A percentile compares a stretch with the other conserved stretches of the same genome.
Evolutionary conservation across 495 filamentous ascomycete species (phyloP).

Genomic region (Choiromyces venosus): DNA sequence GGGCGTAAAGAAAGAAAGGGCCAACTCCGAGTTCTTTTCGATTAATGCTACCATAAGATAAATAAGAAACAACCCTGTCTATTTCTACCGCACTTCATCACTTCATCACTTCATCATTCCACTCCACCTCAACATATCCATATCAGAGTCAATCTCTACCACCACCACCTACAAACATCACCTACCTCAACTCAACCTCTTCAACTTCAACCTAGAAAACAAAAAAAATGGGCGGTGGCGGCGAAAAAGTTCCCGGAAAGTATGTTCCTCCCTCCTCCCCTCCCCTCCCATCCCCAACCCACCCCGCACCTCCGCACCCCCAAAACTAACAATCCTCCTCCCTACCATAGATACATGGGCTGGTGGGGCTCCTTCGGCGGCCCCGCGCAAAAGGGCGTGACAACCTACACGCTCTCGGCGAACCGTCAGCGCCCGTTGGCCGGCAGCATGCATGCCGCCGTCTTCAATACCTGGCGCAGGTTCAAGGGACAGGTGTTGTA

Average conservation of each 20-base stretch:
- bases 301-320: not conserved
- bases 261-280: constrained; percentile 50
- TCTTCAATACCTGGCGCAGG: constrained; percentile 50
- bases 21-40: not conserved
- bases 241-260: constrained; percentile 58
- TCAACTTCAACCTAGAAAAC: constrained; percentile 23
- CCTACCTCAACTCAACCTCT: constrained; percentile 7
- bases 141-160: constrained; percentile 41
- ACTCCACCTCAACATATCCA: not conserved
- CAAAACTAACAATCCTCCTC: not conserved
- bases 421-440: constrained; percentile 63
- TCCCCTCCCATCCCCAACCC: constrained; percentile 10
- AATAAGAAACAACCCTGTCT: too few relatives aligned
- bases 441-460: constrained; percentile 56
- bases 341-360: constrained; percentile 64
- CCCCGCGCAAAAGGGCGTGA: constrained; percentile 58
- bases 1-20: too few relatives aligned
- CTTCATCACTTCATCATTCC: not conserved
- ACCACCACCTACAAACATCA: not conserved
- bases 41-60: too few relatives aligned
- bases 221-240: constrained; percentile 65
- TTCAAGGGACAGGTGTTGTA: constrained; percentile 62
- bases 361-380: constrained; percentile 72
- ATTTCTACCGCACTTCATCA: not conserved
- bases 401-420: constrained; percentile 56